Base-by-base conservation (phyloP, 2,329 filamentous ascomycete genomes). In the Alternaria infectoria region DNA sequence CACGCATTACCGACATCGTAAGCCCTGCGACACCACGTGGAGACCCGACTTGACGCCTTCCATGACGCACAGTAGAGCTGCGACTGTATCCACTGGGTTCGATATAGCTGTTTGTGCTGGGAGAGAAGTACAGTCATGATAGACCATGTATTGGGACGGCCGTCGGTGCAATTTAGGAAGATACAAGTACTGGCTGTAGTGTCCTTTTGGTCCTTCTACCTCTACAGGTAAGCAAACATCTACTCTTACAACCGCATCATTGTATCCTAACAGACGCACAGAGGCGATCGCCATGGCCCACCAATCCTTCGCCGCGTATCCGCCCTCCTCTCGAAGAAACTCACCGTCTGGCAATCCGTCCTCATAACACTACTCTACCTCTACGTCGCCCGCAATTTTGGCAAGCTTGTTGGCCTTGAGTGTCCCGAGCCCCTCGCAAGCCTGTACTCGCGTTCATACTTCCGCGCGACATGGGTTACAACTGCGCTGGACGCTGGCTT, bases 401-500 rank as follows among this genome's bases (percentile, higher is more conserved):
- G 92, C 77, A 96, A 96, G 68, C 88, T 99, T 6, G 87, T 97
- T 61, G 93, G 93, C 4, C 88, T 99, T 55, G 93, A 97, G 70
- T 94, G 91, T 69, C 95, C 96, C 5, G 96, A 99, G 74, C 96
- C 96, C 19, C 86, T 99, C 75, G 91, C 94, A 28, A 97, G 97
- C 76, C 90, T 98, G 78, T 99, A 99, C 82, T 93, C 92, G 58
- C 86, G 93, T 55, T 90, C 92, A 26, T 99, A 96, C 82, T 99
- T 97, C 79, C 90, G 96, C 52, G 96, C 96, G 59, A 99, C 96
- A 77, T 99, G 96, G 96, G 88, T 98, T 15, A 90, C 96, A 57
- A 99, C 96, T 0, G 96, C 93, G 0, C 82, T 99, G 64, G 96
- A 99, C 74, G 96, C 96, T 6, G 96, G 96, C 2, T 99, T 97